These are phyloP conservation scores for Penicillium sp. DNA, from an alignment of 2,329 filamentous ascomycete genomes.

Conservation along the genomic window DNA sequence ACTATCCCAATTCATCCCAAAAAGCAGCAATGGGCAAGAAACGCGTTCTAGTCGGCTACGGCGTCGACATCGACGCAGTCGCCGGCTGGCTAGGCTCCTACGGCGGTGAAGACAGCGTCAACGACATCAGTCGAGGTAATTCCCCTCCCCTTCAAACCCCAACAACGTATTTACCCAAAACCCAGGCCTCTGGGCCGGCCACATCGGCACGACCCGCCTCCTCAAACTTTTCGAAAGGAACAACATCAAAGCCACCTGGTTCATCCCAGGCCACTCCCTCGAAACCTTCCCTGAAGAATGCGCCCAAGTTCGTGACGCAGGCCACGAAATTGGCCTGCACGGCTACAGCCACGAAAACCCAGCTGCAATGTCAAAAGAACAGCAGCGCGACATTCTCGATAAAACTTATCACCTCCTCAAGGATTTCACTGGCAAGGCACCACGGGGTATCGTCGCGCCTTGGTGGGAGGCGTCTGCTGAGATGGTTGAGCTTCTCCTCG, in stretches of 20 bases:
- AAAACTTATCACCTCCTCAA: constrained; percentile 71
- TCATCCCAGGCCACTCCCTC: constrained; percentile 60
- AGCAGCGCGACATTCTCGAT: constrained; percentile 70
- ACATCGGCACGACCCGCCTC: constrained; percentile 60
- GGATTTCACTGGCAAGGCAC: constrained; percentile 69
- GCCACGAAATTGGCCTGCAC: constrained; percentile 64
- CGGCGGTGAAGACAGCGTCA: constrained; percentile 66
- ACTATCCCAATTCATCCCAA: background rate
- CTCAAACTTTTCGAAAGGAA: constrained; percentile 69
- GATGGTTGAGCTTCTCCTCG: constrained; percentile 50
- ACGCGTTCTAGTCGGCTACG: constrained; percentile 56
- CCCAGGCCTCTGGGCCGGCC: constrained; percentile 62
- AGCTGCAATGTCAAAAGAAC: constrained; percentile 65
- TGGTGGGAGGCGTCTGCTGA: constrained; percentile 72
- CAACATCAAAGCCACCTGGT: constrained; percentile 65
- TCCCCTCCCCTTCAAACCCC: background rate
- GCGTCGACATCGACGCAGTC: constrained; percentile 72
- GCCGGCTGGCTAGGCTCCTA: constrained; percentile 73
- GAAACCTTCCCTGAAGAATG: constrained; percentile 66
- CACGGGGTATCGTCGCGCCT: constrained; percentile 66
- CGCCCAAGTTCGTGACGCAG: constrained; percentile 56
- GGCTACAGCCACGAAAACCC: constrained; percentile 74
- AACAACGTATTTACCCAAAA: background rate
- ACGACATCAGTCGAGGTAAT: constrained; percentile 65
- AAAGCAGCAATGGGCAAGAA: constrained; percentile 40